Base-by-base conservation (phyloP, 805 yeast species). In the Nakazawaea wyomingensis region DNA sequence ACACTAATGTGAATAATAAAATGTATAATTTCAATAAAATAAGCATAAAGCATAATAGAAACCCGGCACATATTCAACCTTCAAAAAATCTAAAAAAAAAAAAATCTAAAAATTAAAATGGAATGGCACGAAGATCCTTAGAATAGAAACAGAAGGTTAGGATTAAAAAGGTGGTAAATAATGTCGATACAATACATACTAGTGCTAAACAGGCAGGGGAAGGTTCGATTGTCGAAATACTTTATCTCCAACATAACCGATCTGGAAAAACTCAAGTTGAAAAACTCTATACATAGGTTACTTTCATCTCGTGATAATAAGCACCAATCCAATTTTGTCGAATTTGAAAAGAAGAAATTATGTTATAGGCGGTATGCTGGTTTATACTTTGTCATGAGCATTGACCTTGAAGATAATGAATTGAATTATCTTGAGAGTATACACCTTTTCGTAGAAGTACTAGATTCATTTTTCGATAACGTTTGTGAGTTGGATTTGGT, bases 401-500 rank as follows among this genome's bases (percentile, higher is more conserved):
- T 90, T 7, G 96, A 86, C 51, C 57, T 73, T n/a, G 63, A 65
- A 9, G 97, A 89, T 56, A 87, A 85, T 55, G 97, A 89, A 56
- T 72, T 93, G 46, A 76, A 81, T 41, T 85, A 84, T 54, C 65
- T 93, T 40, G 96, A 93, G 48, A 79, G 85, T 21, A 79, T 91
- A 30, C 98, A 91, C 57, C 67, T 90, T 42, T 77, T 91, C 48
- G 97, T 91, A 16, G 96, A 93, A 62, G 78, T 88, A 7, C 66
- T 91, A 43, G 98, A 91, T 60, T 71, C 80, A 10, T 87, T 82
- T 59, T 91, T 91, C 55, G 83, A 88, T 50, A 88, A 82, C 54
- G 98, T 91, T 6, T 90, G 97, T 64, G 97, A 91, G 62, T 71
- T 91, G 51, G 98, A 91, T 59, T 72, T 93, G 44, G 95, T 93